Percentiles rank a stretch among this genome's conserved stretches.
Evolutionary conservation across 768 basidiomycete genomes (phyloP).

Genomic region (Dioszegia hungarica): DNA sequence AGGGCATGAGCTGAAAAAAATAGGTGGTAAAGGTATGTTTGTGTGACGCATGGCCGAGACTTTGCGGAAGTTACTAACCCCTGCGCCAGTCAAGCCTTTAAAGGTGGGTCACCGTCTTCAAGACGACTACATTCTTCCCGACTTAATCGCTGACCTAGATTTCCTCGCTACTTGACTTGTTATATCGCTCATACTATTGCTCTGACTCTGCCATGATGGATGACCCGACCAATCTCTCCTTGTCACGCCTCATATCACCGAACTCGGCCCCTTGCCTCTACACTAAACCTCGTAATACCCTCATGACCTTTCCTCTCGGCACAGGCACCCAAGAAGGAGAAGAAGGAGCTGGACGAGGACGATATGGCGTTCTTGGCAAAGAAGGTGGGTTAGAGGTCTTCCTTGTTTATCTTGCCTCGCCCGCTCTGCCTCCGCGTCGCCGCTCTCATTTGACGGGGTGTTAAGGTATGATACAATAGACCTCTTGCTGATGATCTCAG

Average conservation of each 20-base stretch:
- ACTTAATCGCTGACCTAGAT: too few species aligned
- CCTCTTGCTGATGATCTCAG: slow-evolving; percentile 2
- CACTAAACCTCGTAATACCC: neutral
- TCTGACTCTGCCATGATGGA: too few species aligned
- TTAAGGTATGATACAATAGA: too few species aligned
- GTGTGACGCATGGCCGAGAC: neutral
- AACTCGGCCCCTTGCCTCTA: neutral
- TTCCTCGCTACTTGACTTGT: too few species aligned
- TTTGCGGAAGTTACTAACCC: neutral
- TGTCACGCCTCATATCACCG: too few species aligned
- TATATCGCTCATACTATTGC: too few species aligned
- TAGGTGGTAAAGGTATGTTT: slow-evolving; percentile 6
- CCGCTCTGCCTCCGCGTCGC: too few species aligned
- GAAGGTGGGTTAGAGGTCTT: slow-evolving; percentile 10
- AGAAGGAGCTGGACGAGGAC: slow-evolving; percentile 41
- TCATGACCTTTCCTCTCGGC: neutral
- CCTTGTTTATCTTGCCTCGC: too few species aligned
- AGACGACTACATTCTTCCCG: neutral
- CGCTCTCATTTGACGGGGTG: too few species aligned
- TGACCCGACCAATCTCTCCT: too few species aligned
- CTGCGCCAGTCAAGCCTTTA: slow-evolving; percentile 14
- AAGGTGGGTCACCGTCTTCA: slow-evolving; percentile 11
- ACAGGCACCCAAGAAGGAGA: slow-evolving; percentile 41
- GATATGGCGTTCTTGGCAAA: slow-evolving; percentile 38
- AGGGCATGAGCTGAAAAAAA: too few species aligned